Percentiles rank a stretch among this genome's conserved stretches.
phyloP scores from a whole-genome alignment of 768 basidiomycete species.

The Rhizopogon roseolus region DNA sequence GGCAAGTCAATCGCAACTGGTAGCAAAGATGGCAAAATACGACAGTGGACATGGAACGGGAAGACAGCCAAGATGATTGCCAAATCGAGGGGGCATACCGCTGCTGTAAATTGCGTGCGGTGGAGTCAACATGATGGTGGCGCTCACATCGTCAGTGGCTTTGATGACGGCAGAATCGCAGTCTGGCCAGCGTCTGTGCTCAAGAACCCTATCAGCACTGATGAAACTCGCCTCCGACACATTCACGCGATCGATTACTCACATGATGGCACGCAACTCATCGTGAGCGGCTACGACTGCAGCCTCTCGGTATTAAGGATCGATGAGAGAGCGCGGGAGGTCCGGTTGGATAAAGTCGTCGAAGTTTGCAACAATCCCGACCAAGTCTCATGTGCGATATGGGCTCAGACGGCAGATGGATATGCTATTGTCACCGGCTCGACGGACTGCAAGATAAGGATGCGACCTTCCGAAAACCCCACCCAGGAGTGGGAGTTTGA shows the following conservation, averaged over 20 bases:
- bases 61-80: background rate
- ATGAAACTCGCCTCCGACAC: background rate
- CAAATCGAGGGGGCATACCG: background rate
- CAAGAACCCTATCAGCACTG: background rate
- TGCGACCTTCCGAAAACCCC: background rate
- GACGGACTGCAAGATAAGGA: background rate
- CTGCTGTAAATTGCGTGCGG: background rate
- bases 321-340: background rate
- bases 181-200: background rate
- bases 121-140: background rate
- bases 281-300: background rate
- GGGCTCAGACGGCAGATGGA: background rate
- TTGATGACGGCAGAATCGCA: background rate
- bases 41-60: background rate
- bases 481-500: background rate
- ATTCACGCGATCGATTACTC: background rate
- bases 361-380: background rate
- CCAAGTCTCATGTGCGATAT: background rate
- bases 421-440: background rate
- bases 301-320: background rate
- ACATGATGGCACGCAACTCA: background rate
- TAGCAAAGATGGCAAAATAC: background rate
- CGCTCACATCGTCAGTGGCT: background rate
- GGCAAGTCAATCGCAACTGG: background rate
- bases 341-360: background rate